Evolutionary conservation across 441 rosid species (phyloP), one percentile per base, ranked within the genome.

Genomic region (Pelargonium citronellum): DNA sequence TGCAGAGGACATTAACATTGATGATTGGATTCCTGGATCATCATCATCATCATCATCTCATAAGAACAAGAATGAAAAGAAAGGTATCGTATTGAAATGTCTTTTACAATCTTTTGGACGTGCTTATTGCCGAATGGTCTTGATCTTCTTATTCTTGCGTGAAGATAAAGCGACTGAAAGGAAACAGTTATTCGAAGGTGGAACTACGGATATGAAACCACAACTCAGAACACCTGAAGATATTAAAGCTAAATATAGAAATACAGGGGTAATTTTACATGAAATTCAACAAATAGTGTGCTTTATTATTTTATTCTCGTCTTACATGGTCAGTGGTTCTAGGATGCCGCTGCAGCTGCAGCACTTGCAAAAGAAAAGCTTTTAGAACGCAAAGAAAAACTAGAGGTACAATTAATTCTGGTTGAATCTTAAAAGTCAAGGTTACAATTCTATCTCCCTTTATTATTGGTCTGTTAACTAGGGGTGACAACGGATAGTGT

Each of bases 261-360:
- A 84, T 71, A 68, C 84, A 58, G 92, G 80, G 87, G 96, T 91
- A 84, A 82, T 46, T 39, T 68, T 60, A 67, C 58, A 37, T 24
- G 13, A 64, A 27, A 22, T 34, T 4, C 12, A 19, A 15, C 7
- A 39, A 57, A 58, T 66, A 19, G 13, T 46, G 30, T 30, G 24
- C 7, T 44, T 72, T 43, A 43, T 27, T 68, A 6, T 77, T 51
- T 71, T n/a, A 16, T 64, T 55, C 67, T 64, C 11, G 34, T 11
- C 64, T 11, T 60, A 84, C 75, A 71, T 68, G 15, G 63, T 55
- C 39, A 37, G 16, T 55, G 58, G 12, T 79, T 75, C 37, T 87
- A 95, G 99, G 91, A 87, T 80, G 87, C 94, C 37, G 82, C 91
- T 46, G 78, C 94, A 24, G 90, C 88, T 39, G 97, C 97, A 73